Evolutionary conservation across 2,329 filamentous ascomycete genomes (phyloP).

Genomic region (Exophiala lecanii-corni): DNA sequence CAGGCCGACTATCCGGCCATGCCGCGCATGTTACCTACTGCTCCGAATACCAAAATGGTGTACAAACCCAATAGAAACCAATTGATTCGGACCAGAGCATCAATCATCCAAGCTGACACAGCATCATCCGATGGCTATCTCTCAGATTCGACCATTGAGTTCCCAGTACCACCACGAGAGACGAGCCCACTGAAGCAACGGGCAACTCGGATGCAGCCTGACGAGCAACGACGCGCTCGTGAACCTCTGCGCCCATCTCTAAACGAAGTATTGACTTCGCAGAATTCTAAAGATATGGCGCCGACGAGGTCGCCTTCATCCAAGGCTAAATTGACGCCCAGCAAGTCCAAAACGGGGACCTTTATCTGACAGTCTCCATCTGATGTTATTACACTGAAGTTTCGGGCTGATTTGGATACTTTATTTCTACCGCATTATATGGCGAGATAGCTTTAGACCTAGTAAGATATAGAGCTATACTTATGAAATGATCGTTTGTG

Average conservation of each 20-base stretch:
- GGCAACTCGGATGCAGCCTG: slow-evolving; percentile 6
- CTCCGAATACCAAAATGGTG: neutral
- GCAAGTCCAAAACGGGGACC: slow-evolving; percentile 23
- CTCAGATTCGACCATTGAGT: slow-evolving; percentile 20
- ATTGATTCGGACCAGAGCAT: slow-evolving; percentile 11
- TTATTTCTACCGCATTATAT: no score
- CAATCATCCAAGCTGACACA: slow-evolving; percentile 20
- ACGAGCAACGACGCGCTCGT: slow-evolving; percentile 5
- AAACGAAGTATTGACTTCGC: slow-evolving; percentile 5
- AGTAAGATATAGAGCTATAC: no score
- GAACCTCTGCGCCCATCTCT: slow-evolving; percentile 6
- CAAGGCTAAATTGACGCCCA: slow-evolving; percentile 22
- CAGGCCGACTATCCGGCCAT: slow-evolving; percentile 31
- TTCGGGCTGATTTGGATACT: no score
- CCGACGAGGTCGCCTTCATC: slow-evolving; percentile 15
- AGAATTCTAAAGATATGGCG: neutral
- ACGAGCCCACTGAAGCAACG: neutral
- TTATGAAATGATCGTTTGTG: no score
- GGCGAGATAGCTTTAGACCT: no score
- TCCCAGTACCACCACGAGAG: slow-evolving; percentile 15
- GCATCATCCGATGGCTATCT: slow-evolving; percentile 20
- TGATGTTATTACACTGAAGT: no score
- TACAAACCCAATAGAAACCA: slow-evolving; percentile 8
- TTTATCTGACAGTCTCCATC: slow-evolving; percentile 19
- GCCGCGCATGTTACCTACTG: slow-evolving; percentile 27